These are phyloP conservation scores for Saccharomycopsis sp. DNA, from an alignment of 805 yeast genomes.

Conservation along the genomic window DNA sequence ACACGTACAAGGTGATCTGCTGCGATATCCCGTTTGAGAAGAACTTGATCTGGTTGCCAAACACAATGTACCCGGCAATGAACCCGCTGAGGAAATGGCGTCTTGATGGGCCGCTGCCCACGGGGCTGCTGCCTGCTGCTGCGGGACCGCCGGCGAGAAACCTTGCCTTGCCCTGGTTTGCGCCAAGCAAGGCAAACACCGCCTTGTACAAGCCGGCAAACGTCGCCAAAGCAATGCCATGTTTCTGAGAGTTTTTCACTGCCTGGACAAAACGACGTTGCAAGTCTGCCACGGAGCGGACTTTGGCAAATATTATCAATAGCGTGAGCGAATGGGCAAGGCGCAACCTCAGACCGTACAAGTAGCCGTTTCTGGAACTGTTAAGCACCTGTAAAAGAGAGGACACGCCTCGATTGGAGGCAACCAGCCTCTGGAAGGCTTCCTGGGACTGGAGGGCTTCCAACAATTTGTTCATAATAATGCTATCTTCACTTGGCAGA, in stretches of 20 bases:
- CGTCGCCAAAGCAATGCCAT: conserved; percentile 11
- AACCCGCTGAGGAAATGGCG: conserved; percentile 10
- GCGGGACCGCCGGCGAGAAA: neutral
- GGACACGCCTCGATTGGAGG: no score
- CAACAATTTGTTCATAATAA: no score
- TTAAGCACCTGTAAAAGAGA: no score
- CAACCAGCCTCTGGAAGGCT: no score
- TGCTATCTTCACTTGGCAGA: no score
- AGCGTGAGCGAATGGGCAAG: conserved; percentile 17
- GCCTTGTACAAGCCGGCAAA: conserved; percentile 15
- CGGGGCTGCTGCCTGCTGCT: neutral
- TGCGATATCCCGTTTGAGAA: conserved; percentile 12
- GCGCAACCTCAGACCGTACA: conserved; percentile 16
- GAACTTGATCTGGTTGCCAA: conserved; percentile 10
- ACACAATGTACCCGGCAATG: conserved; percentile 12
- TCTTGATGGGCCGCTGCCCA: no score
- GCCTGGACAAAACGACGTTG: neutral
- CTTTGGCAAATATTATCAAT: conserved; percentile 2
- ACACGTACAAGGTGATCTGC: conserved; percentile 15
- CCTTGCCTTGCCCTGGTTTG: neutral
- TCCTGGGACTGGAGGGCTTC: no score
- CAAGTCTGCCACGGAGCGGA: conserved; percentile 2
- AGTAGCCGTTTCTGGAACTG: conserved; percentile 13
- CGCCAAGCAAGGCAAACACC: neutral
- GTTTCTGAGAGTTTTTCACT: conserved; percentile 11